Base-by-base conservation (phyloP, 352 stramenopile genomes). In the Phytophthora pluvialis region DNA sequence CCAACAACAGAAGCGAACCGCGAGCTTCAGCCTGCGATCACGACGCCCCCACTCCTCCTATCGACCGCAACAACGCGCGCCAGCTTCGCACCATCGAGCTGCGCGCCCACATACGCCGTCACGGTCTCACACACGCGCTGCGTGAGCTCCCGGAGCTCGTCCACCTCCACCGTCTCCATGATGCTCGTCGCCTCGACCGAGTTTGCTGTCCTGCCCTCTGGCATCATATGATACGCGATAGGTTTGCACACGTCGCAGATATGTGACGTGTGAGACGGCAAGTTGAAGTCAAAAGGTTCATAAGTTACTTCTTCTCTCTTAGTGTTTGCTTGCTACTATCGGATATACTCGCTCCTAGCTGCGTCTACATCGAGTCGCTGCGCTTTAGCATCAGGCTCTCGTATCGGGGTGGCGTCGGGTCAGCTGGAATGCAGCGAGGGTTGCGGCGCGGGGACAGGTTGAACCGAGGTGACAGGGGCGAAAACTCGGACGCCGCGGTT, bases 111-210 rank as follows among this genome's bases (percentile, higher is more conserved):
- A 60, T 94, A 94, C 31, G 77, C 75, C 10, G 81, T 67, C 35
- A 94, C 75, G 40, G 74, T 90, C 70, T 89, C 82, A 40, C 83
- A 88, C 56, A 94, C 79, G 43, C 70, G 77, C 69, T 80, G 73
- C 45, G 82, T 78, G 61, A 94, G 83, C 64, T 75, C 55, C 60
- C 61, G 70, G 29, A 94, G 75, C 45, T 88, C 76, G 49, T 83
- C 72, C 52, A 75, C 73, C 59, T 91, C 82, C 1, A 64, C 62
- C 32, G 69, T 70, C 60, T 93, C 79, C 84, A 93, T 93, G 36
- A n/a, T 60, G n/a, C n/a, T 52, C 21, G 21, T 21, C 21, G 31
- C 13, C 12, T 12, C 4, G 5, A 21, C 25, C 18, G 36, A 13
- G 16, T 13, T 48, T 9, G 49, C 16, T 32, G 3, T 10, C 16